Evolutionary conservation across 148 eudicot species (phyloP).

Genomic region (Fagopyrum tataricum): DNA sequence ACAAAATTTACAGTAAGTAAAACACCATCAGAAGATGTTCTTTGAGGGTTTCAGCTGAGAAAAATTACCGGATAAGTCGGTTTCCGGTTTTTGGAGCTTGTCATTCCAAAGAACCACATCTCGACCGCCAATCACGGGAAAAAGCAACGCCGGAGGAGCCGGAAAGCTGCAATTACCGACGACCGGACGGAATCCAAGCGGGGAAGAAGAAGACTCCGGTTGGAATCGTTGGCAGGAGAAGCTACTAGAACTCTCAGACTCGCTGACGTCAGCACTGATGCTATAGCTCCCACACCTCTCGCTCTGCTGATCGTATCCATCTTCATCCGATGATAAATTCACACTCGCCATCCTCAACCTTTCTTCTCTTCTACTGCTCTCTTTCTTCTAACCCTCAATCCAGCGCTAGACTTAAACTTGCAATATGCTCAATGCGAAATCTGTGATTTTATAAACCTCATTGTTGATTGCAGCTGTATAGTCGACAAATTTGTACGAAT

Average conservation of each 20-base stretch:
- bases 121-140: conserved; percentile 40
- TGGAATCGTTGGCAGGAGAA: conserved; percentile 31
- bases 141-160: conserved; percentile 20
- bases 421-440: not conserved
- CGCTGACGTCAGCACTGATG: conserved; percentile 69
- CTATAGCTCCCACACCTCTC: conserved; percentile 39
- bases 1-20: not conserved
- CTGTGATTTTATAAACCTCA: not conserved
- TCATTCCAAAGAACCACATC: conserved; percentile 54
- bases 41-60: not conserved
- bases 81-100: conserved; percentile 19
- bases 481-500: not conserved
- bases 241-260: conserved; percentile 54
- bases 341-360: conserved; percentile 32
- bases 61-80: conserved; percentile 22
- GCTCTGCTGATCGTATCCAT: conserved; percentile 28
- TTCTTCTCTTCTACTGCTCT: conserved; percentile 3
- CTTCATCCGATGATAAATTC: conserved; percentile 45
- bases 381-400: conserved; percentile 3
- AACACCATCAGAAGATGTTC: not conserved
- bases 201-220: conserved; percentile 28
- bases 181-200: conserved; percentile 16
- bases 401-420: not conserved
- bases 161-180: conserved; percentile 23
- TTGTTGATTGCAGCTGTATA: not conserved